Base-by-base conservation (phyloP, 75 land plant genomes). In the Adiantum capillusveneris region DNA sequence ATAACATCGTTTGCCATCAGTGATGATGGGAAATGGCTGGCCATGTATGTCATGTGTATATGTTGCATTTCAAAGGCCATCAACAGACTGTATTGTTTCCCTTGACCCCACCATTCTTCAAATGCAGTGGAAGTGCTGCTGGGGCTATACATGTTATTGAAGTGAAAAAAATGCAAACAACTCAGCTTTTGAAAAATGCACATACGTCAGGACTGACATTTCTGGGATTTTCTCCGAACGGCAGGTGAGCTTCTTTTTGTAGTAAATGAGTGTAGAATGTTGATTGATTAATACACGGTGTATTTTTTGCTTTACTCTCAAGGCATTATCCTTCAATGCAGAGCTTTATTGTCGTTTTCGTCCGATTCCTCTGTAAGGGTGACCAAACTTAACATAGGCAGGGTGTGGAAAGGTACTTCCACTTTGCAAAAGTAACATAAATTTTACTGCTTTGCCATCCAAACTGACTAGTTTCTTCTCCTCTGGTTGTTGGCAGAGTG, bases 11-110 rank as follows among this genome's bases (percentile, higher is more conserved):
- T 94, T 59, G 76, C 90, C 25, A 74, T 73, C 30, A 79, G 90
- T 60, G 48, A 53, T 43, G 87, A 94, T 78, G 98, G 98, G 43
- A 94, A 86, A 58, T 81, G 72, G 57, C 75, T 94, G 53, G 85
- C 87, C 54, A 46, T 86, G 98, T 94, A 76, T 78, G 87, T 58
- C 37, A n/a, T n/a, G n/a, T n/a, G n/a, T n/a, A n/a, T n/a, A n/a
- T n/a, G n/a, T n/a, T n/a, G n/a, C n/a, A n/a, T n/a, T n/a, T n/a
- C n/a, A n/a, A n/a, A n/a, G n/a, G n/a, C n/a, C n/a, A n/a, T n/a
- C n/a, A n/a, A n/a, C n/a, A n/a, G n/a, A n/a, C n/a, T n/a, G n/a
- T n/a, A n/a, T n/a, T n/a, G n/a, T n/a, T n/a, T n/a, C n/a, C n/a
- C n/a, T n/a, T n/a, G n/a, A n/a, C n/a, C n/a, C n/a, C n/a, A n/a